Percentiles rank a stretch among this genome's conserved stretches.
Evolutionary conservation across 73 alveolate species (phyloP).

Genomic region (Uronychia binucleata): DNA sequence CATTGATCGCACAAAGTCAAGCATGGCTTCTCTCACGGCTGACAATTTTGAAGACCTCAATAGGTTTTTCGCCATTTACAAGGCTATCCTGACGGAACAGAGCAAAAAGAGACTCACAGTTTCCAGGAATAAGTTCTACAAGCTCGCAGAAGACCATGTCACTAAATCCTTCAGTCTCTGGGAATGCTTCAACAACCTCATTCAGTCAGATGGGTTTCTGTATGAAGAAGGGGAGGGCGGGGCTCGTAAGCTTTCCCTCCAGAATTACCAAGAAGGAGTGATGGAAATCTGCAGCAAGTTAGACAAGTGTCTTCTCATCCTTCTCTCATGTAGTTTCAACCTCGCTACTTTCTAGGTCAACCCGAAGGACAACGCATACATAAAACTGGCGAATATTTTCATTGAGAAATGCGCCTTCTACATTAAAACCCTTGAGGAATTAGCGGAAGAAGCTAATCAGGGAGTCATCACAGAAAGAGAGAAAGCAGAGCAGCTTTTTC

Average conservation of each 20-base stretch:
- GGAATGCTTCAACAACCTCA: not conserved
- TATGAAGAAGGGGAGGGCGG: not conserved
- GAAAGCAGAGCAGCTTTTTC: not conserved
- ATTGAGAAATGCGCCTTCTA: constrained; percentile 21
- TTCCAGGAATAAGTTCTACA: constrained; percentile 21
- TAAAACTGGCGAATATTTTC: constrained; percentile 12
- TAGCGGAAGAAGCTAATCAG: not conserved
- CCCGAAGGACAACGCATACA: constrained; percentile 33
- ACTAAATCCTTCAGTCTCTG: not conserved
- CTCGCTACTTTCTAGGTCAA: constrained; percentile 10
- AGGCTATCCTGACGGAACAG: constrained; percentile 44
- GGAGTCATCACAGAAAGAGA: not conserved
- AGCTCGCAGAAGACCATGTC: constrained; percentile 39
- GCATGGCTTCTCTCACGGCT: constrained; percentile 6
- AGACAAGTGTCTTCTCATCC: constrained; percentile 40
- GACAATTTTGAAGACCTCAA: not conserved
- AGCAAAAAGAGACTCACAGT: constrained; percentile 29
- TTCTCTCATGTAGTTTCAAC: constrained; percentile 44
- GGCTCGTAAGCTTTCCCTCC: not conserved
- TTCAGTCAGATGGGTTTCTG: not conserved
- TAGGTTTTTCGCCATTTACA: constrained; percentile 35
- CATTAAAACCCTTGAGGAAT: constrained; percentile 3
- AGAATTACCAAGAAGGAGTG: not conserved
- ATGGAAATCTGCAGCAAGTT: not conserved
- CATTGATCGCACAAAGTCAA: not conserved